A percentile compares a stretch with the other conserved stretches of the same genome.
phyloP scores from a whole-genome alignment of 2,329 filamentous ascomycete species.

The Trichoderma endophyticum region DNA sequence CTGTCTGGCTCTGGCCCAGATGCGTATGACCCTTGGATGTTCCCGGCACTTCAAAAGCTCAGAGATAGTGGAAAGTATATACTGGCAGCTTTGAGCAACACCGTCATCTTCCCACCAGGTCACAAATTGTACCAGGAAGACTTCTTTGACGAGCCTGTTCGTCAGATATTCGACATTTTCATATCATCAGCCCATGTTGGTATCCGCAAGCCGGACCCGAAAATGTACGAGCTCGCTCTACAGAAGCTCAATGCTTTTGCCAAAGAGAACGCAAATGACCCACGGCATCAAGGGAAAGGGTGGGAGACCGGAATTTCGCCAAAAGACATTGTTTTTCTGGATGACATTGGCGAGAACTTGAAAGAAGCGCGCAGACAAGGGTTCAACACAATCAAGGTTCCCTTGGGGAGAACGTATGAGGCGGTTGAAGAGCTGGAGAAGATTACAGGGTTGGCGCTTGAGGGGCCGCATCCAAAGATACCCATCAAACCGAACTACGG shows the following conservation, averaged over 20 bases:
- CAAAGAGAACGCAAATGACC: slow-evolving; percentile 44
- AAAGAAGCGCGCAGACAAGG: slow-evolving; percentile 73
- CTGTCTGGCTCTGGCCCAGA: slow-evolving; percentile 67
- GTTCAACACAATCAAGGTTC: slow-evolving; percentile 81
- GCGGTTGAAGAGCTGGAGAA: slow-evolving; percentile 79
- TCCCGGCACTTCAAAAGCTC: slow-evolving; percentile 71
- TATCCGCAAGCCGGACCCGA: slow-evolving; percentile 79
- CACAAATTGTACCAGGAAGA: slow-evolving; percentile 62
- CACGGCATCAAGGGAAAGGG: slow-evolving; percentile 38
- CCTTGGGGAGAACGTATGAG: slow-evolving; percentile 71
- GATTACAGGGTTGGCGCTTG: slow-evolving; percentile 65
- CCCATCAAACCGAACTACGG: slow-evolving; percentile 40
- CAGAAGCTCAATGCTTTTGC: slow-evolving; percentile 62
- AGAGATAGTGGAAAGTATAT: slow-evolving; percentile 62
- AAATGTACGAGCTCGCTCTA: slow-evolving; percentile 75
- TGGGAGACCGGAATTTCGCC: slow-evolving; percentile 53
- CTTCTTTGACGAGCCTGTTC: slow-evolving; percentile 54
- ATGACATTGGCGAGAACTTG: slow-evolving; percentile 92
- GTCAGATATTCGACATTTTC: slow-evolving; percentile 77
- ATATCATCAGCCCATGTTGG: slow-evolving; percentile 83
- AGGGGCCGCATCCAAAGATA: slow-evolving; percentile 52
- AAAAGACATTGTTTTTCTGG: slow-evolving; percentile 77
- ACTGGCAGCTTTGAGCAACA: slow-evolving; percentile 84
- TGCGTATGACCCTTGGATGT: slow-evolving; percentile 80
- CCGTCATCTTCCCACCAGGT: slow-evolving; percentile 75